Evolutionary conservation across 495 filamentous ascomycete species (phyloP), one percentile per base, ranked within the genome.

Genomic region (Bombardia bombarda): DNA sequence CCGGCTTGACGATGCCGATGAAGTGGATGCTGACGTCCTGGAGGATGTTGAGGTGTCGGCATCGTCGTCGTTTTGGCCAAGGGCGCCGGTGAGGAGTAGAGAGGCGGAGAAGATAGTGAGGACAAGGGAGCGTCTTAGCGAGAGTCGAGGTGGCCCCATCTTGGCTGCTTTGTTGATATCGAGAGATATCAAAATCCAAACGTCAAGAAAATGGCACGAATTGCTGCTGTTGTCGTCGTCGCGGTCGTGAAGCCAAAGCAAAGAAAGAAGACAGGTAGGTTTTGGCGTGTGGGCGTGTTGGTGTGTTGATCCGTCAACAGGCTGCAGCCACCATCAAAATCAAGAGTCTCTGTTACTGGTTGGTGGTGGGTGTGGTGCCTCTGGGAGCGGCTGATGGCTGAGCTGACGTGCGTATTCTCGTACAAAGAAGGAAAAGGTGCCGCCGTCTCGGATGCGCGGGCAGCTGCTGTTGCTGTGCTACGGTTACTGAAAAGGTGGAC

Each of bases 91-190:
- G n/a, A 58, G 43, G 25, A 67, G 45, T 20, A 63, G 24, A 12
- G 54, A 46, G 22, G 62, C 46, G 19, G 61, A 44, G 39, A 60
- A 42, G 26, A 53, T 47, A 13, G 67, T 53, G 14, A 63, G 49
- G 40, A 65, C 56, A 32, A 63, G 47, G 40, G 51, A 55, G 36
- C 62, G 55, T 58, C 53, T 63, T 53, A 63, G 43, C 42, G 62
- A 62, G 33, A 58, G 39, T 17, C 43, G 52, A 41, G 55, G 36
- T 9, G 50, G 39, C 31, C 45, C 40, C 61, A 64, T 64, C 17
- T 39, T 50, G 45, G 25, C n/a, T n/a, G n/a, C n/a, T n/a, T n/a
- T n/a, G n/a, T n/a, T n/a, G n/a, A n/a, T n/a, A n/a, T n/a, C n/a
- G n/a, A n/a, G n/a, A n/a, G n/a, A n/a, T n/a, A n/a, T n/a, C n/a